Conservation (phyloP, 306 rosid species). For the Medicago ruthenica region DNA sequence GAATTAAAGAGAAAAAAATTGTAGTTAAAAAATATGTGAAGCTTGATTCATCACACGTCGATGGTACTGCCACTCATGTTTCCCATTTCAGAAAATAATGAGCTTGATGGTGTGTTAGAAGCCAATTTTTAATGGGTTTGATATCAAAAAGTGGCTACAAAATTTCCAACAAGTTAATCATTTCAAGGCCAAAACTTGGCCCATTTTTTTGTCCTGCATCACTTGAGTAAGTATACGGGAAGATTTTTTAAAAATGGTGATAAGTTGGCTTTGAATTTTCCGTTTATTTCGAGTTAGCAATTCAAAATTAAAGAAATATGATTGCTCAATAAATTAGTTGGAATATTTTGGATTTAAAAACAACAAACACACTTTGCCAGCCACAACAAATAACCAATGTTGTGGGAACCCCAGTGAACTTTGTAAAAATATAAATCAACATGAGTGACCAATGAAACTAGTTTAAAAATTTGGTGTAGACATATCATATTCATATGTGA, state of each 20-base stretch:
- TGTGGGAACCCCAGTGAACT: too few species aligned
- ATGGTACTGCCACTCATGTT: conserved; percentile 36
- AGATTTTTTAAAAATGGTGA: too few species aligned
- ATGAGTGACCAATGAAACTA: background rate
- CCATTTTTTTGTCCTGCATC: conserved; percentile 12
- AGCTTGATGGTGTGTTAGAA: background rate
- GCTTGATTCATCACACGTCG: too few species aligned
- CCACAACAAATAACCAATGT: background rate
- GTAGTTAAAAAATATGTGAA: too few species aligned
- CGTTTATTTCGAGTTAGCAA: background rate
- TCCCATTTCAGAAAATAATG: background rate
- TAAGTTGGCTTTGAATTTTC: too few species aligned
- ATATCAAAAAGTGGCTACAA: conserved; percentile 22
- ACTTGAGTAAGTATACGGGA: background rate
- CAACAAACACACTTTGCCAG: conserved; percentile 6
- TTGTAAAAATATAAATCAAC: background rate
- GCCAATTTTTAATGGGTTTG: conserved; percentile 6
- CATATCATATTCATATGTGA: too few species aligned
- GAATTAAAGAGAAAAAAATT: too few species aligned
- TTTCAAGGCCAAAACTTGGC: conserved; percentile 34
- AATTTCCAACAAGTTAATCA: conserved; percentile 38
- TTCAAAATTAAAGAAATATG: background rate
- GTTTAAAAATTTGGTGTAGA: background rate
- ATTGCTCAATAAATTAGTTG: too few species aligned
- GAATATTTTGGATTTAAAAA: background rate